Evolutionary conservation across 495 filamentous ascomycete genomes (phyloP).

Genomic region (Daldinia bambusicola): DNA sequence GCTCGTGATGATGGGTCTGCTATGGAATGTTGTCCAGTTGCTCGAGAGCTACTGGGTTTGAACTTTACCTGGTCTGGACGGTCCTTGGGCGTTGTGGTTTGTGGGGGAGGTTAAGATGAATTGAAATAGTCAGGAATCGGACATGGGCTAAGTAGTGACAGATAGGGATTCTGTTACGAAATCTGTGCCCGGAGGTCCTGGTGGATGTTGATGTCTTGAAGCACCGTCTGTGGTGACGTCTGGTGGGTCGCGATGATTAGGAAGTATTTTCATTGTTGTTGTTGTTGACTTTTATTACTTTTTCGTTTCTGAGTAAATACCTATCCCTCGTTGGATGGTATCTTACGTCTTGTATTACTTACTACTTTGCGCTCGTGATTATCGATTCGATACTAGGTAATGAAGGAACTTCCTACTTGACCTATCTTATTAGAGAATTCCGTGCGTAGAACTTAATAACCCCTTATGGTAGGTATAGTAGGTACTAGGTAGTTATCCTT

Average conservation of each 20-base stretch:
- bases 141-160: neutral
- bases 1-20: neutral
- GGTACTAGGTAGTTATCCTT: no score
- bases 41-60: neutral
- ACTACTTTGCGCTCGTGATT: no score
- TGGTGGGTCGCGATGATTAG: neutral
- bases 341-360: no score
- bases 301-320: neutral
- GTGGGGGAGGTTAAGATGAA: neutral
- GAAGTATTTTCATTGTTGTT: neutral
- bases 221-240: neutral
- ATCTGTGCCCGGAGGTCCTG: neutral
- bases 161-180: neutral
- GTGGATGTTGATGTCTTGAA: neutral
- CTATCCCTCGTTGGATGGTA: slow-evolving; percentile 1
- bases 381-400: no score
- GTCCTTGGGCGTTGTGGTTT: neutral
- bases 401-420: no score
- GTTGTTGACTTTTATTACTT: neutral
- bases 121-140: neutral
- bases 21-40: neutral
- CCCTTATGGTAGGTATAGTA: no score
- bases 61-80: no score
- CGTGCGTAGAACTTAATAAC: no score
- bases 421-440: no score